A percentile compares a stretch with the other conserved stretches of the same genome.
phyloP scores from a whole-genome alignment of 768 basidiomycete genomes.

The Phaeotremella fagi region DNA sequence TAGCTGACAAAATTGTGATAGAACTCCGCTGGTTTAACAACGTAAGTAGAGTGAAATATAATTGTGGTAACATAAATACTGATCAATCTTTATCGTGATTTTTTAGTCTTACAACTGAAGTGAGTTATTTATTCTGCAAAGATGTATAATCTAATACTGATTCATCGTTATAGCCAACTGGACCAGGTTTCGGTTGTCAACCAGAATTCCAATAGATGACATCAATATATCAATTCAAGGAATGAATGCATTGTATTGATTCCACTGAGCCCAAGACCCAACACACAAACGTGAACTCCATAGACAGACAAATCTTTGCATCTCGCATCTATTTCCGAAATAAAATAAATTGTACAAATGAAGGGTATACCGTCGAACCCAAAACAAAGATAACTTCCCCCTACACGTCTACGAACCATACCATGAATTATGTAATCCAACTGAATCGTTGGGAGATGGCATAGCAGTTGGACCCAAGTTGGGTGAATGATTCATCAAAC shows the following conservation, averaged over 20 bases:
- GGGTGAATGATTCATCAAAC: conserved; percentile 47
- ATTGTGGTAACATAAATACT: neutral
- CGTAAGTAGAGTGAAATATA: conserved; percentile 36
- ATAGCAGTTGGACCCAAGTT: conserved; percentile 33
- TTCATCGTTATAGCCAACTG: neutral
- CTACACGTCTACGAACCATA: conserved; percentile 41
- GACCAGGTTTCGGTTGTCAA: neutral
- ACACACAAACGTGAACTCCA: no score
- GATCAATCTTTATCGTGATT: neutral
- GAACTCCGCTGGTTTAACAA: conserved; percentile 85
- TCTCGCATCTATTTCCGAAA: no score
- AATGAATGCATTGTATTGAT: no score
- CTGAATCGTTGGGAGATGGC: conserved; percentile 41
- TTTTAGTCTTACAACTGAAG: neutral
- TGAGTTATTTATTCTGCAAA: no score
- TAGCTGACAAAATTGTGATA: neutral
- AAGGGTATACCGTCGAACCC: no score
- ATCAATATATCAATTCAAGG: no score
- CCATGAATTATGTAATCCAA: conserved; percentile 49
- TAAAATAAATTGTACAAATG: no score
- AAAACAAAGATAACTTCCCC: no score
- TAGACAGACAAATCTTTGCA: no score
- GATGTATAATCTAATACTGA: no score
- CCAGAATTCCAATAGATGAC: neutral
- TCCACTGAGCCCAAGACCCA: no score